These are phyloP conservation scores for Glycine soja DNA, from an alignment of 306 rosid genomes.

Conservation along the genomic window DNA sequence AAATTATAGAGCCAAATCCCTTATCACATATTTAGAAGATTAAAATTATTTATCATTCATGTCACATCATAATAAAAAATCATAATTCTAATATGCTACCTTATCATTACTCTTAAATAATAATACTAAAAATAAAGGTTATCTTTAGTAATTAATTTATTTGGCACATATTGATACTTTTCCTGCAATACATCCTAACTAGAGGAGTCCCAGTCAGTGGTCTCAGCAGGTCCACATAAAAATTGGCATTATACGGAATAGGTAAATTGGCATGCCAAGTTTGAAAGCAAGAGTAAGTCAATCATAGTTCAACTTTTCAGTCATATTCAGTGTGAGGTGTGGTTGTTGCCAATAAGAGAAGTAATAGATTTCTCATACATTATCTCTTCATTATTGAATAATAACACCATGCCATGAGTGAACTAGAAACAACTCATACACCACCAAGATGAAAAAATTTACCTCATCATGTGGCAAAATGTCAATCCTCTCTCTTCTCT, in stretches of 20 bases:
- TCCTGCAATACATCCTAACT: neutral
- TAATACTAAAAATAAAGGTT: neutral
- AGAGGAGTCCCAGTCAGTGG: slow-evolving; percentile 1
- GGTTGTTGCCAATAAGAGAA: neutral
- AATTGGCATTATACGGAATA: too few species aligned
- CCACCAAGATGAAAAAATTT: slow-evolving; percentile 45
- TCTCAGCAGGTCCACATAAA: slow-evolving; percentile 13
- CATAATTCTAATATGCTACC: neutral
- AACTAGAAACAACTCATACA: slow-evolving; percentile 16
- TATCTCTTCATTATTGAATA: neutral
- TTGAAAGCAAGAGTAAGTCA: slow-evolving; percentile 43
- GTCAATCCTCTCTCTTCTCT: slow-evolving; percentile 35
- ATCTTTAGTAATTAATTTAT: neutral
- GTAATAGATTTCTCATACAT: neutral
- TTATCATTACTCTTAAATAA: neutral
- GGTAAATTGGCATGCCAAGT: slow-evolving; percentile 16
- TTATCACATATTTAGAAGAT: too few species aligned
- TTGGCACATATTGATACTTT: neutral
- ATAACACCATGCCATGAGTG: neutral
- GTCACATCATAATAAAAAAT: neutral
- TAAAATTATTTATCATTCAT: neutral
- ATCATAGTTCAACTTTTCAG: slow-evolving; percentile 10
- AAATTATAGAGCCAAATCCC: too few species aligned
- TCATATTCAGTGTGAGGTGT: neutral
- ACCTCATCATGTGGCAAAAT: slow-evolving; percentile 3